Conservation (phyloP, 352 stramenopile species). For the Globisporangium megalacanthum region DNA sequence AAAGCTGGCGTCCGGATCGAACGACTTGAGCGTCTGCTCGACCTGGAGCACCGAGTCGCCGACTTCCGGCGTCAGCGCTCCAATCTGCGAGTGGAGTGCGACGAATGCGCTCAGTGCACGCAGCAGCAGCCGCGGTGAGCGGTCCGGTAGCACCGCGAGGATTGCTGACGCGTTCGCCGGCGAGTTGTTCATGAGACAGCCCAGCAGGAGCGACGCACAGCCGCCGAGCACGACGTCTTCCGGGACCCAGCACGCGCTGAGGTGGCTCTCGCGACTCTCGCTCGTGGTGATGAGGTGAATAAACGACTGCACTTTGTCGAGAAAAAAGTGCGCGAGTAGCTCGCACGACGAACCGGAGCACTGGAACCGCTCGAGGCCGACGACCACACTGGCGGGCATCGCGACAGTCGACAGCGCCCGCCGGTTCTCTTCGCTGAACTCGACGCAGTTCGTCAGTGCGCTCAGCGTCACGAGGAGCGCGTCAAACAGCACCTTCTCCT, state of each 20-base stretch:
- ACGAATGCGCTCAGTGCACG: slow-evolving; percentile 58
- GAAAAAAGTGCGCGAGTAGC: slow-evolving; percentile 49
- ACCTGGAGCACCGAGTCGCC: slow-evolving; percentile 59
- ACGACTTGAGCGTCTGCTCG: slow-evolving; percentile 55
- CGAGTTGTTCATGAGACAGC: slow-evolving; percentile 64
- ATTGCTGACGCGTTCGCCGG: slow-evolving; percentile 26
- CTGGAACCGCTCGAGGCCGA: slow-evolving; percentile 6
- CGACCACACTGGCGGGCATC: not conserved
- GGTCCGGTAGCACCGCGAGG: slow-evolving; percentile 33
- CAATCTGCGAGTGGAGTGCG: slow-evolving; percentile 72
- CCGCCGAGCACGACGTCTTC: slow-evolving; percentile 76
- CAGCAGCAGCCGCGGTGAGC: slow-evolving; percentile 43
- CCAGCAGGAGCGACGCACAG: slow-evolving; percentile 58
- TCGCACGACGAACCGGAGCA: slow-evolving; percentile 16
- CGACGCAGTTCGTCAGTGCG: slow-evolving; percentile 66
- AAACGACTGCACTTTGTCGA: slow-evolving; percentile 48
- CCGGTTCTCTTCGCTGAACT: slow-evolving; percentile 53
- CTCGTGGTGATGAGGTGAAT: slow-evolving; percentile 36
- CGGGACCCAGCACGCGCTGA: slow-evolving; percentile 40
- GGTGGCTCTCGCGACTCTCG: slow-evolving; percentile 17
- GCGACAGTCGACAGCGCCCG: slow-evolving; percentile 23
- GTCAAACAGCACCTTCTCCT: slow-evolving; percentile 59
- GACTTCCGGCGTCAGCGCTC: slow-evolving; percentile 59
- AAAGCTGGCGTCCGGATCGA: slow-evolving; percentile 6
- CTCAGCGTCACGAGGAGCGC: slow-evolving; percentile 52